Conservation (phyloP, 352 stramenopile species). For the Hyaloperonospora brassicae region DNA sequence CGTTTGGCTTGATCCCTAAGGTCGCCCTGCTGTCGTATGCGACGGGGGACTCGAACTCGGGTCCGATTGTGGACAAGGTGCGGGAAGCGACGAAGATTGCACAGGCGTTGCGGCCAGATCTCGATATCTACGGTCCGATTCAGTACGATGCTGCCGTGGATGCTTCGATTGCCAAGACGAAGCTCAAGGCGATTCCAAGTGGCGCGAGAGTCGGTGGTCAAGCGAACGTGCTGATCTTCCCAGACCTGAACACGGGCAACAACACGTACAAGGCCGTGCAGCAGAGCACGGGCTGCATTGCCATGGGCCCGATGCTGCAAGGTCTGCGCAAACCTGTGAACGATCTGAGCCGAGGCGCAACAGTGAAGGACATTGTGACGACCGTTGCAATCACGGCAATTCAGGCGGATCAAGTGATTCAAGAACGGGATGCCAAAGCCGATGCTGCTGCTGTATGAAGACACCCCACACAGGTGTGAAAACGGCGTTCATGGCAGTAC, state of each 20-base stretch:
- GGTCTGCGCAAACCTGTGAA: conserved; percentile 85
- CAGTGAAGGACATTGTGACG: conserved; percentile 87
- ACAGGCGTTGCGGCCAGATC: conserved; percentile 51
- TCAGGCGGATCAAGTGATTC: conserved; percentile 64
- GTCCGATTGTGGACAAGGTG: conserved; percentile 82
- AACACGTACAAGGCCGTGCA: conserved; percentile 88
- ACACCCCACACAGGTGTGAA: too few relatives aligned
- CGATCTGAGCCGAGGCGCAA: conserved; percentile 80
- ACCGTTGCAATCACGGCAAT: conserved; percentile 85
- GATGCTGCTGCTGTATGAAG: too few relatives aligned
- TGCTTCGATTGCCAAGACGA: conserved; percentile 68
- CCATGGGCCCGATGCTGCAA: conserved; percentile 85
- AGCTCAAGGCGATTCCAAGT: conserved; percentile 59
- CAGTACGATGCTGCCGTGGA: conserved; percentile 83
- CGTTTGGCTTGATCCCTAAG: conserved; percentile 74
- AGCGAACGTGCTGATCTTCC: conserved; percentile 83
- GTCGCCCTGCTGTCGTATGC: conserved; percentile 82
- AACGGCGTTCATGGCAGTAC: too few relatives aligned
- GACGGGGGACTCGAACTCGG: conserved; percentile 71
- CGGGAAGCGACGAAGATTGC: conserved; percentile 65
- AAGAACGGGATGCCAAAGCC: too few relatives aligned
- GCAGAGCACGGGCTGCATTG: conserved; percentile 65
- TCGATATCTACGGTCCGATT: conserved; percentile 82
- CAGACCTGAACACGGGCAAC: conserved; percentile 84
- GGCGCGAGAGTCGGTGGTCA: conserved; percentile 61